Conservation (phyloP, 441 rosid genomes). For the Francoa sonchifolia region DNA sequence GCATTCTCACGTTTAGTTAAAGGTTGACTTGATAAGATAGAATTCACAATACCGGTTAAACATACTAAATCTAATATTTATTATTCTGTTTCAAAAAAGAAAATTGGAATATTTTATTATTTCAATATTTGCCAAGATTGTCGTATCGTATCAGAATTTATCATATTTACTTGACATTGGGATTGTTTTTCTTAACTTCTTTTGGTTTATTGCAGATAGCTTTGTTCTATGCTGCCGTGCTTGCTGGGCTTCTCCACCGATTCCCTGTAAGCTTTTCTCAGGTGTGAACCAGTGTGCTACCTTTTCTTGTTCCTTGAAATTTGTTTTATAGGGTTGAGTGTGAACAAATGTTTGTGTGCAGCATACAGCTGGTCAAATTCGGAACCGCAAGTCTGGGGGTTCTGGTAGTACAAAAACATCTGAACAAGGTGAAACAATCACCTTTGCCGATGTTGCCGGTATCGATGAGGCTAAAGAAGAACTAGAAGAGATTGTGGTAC, state of each 20-base stretch:
- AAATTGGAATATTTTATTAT: too few species aligned
- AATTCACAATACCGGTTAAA: too few species aligned
- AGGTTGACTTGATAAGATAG: too few species aligned
- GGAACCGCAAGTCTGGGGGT: constrained; percentile 59
- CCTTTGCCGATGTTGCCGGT: constrained; percentile 97
- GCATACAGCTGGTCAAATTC: constrained; percentile 77
- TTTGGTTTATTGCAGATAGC: constrained; percentile 49
- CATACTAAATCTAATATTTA: too few species aligned
- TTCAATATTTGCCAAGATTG: too few species aligned
- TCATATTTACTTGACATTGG: neutral
- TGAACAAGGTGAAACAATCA: constrained; percentile 65
- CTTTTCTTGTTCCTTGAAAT: constrained; percentile 10
- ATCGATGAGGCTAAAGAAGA: constrained; percentile 99
- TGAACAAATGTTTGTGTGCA: constrained; percentile 17
- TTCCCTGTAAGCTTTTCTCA: constrained; percentile 72
- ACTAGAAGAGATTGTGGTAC: constrained; percentile 93
- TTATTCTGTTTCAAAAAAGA: too few species aligned
- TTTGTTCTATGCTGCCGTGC: constrained; percentile 66
- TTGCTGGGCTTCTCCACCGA: constrained; percentile 72
- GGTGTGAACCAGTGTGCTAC: constrained; percentile 31
- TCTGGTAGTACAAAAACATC: constrained; percentile 49
- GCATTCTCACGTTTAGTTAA: too few species aligned
- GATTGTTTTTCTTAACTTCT: constrained; percentile 5
- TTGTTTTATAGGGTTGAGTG: constrained; percentile 12
- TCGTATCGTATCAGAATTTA: neutral